Percentiles rank a stretch among this genome's conserved stretches.
Evolutionary conservation across 805 yeast genomes (phyloP).

Genomic region (Crinitomyces ghanaensis): DNA sequence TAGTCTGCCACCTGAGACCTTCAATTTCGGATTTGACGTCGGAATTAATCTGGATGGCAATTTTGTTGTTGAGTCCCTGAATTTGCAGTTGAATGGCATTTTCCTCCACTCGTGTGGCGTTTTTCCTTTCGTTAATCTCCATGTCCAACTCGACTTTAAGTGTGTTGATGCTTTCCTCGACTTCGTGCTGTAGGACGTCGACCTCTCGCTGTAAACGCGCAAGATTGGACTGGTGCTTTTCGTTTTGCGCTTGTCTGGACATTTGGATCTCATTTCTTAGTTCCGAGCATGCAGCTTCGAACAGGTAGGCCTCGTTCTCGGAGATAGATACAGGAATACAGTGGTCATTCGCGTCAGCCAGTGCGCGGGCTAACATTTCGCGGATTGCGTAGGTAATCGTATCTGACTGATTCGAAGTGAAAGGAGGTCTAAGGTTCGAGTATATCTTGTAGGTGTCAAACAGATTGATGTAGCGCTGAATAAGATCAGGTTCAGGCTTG

Average conservation of each 20-base stretch:
- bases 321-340: slow-evolving; percentile 45
- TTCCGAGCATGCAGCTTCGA: slow-evolving; percentile 88
- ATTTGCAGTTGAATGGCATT: slow-evolving; percentile 55
- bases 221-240: slow-evolving; percentile 52
- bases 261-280: slow-evolving; percentile 65
- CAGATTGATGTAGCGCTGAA: slow-evolving; percentile 17
- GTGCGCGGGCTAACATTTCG: slow-evolving; percentile 25
- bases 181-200: slow-evolving; percentile 63
- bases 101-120: slow-evolving; percentile 68
- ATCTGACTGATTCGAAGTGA: slow-evolving; percentile 50
- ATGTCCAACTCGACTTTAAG: slow-evolving; percentile 70
- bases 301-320: slow-evolving; percentile 79
- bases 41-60: slow-evolving; percentile 68
- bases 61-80: slow-evolving; percentile 76
- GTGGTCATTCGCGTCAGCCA: slow-evolving; percentile 25
- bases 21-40: slow-evolving; percentile 82
- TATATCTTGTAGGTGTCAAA: slow-evolving; percentile 57
- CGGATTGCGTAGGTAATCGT: slow-evolving; percentile 38
- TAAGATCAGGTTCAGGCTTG: no score
- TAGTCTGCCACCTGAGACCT: slow-evolving; percentile 83
- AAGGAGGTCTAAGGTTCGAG: slow-evolving; percentile 39
- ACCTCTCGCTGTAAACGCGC: slow-evolving; percentile 63
- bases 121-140: slow-evolving; percentile 74
- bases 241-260: slow-evolving; percentile 57
- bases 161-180: slow-evolving; percentile 48